These are phyloP conservation scores for Flaveria bidentis DNA, from an alignment of 129 eudicot genomes.

Conservation along the genomic window DNA sequence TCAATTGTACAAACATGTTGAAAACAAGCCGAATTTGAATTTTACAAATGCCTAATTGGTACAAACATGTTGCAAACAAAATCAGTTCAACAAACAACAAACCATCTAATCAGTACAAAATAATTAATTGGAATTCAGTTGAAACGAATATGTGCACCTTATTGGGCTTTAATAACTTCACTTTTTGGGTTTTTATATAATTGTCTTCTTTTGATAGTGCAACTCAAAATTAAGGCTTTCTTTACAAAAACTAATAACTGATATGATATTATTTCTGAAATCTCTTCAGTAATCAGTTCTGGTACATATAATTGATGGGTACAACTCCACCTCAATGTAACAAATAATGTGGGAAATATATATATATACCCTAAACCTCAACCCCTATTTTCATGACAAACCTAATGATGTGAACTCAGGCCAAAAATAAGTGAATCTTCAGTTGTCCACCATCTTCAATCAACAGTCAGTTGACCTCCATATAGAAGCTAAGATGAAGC, in stretches of 20 bases:
- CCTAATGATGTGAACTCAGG: slow-evolving; percentile 23
- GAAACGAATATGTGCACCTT: not conserved
- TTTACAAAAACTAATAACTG: not conserved
- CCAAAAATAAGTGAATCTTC: slow-evolving; percentile 26
- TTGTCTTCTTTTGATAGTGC: too few species aligned
- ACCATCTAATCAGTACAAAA: not conserved
- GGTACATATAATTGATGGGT: slow-evolving; percentile 18
- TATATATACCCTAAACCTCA: slow-evolving; percentile 32
- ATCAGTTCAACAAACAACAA: not conserved
- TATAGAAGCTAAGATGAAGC: not conserved
- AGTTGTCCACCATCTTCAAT: slow-evolving; percentile 13
- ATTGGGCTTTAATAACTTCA: too few species aligned
- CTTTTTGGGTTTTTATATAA: too few species aligned
- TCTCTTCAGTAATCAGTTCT: slow-evolving; percentile 25
- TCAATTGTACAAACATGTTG: too few species aligned
- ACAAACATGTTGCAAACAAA: not conserved
- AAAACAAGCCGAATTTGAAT: not conserved
- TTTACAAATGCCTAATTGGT: not conserved
- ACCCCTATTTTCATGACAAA: slow-evolving; percentile 35
- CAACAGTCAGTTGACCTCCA: not conserved
- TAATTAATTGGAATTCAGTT: not conserved
- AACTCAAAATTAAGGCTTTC: not conserved
- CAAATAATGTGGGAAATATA: slow-evolving; percentile 28
- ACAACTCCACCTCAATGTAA: slow-evolving; percentile 15
- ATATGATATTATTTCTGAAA: slow-evolving; percentile 25